A percentile compares a stretch with the other conserved stretches of the same genome.
Evolutionary conservation across 768 basidiomycete genomes (phyloP).

Genomic region (Suillus occidentalis): DNA sequence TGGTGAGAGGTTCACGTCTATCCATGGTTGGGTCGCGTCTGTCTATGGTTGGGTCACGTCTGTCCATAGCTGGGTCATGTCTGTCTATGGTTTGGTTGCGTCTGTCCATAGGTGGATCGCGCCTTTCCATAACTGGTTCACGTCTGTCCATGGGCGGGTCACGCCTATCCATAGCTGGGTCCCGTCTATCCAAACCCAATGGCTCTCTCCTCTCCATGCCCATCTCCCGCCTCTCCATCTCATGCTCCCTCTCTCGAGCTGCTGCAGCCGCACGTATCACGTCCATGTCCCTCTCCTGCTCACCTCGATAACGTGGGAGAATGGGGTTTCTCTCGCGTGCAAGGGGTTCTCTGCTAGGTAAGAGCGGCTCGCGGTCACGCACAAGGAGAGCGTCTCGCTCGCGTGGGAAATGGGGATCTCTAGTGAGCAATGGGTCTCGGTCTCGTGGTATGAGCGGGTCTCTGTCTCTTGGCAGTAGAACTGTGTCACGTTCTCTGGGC

Average conservation of each 20-base stretch:
- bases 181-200: background rate
- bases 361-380: background rate
- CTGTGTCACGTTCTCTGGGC: background rate
- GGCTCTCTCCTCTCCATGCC: constrained; percentile 1
- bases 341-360: background rate
- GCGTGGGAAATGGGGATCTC: constrained; percentile 4
- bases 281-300: constrained; percentile 7
- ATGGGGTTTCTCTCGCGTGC: background rate
- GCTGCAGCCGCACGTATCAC: background rate
- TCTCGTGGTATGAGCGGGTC: constrained; percentile 2
- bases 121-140: background rate
- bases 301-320: background rate
- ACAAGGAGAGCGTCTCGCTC: background rate
- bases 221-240: background rate
- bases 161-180: background rate
- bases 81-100: background rate
- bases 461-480: background rate
- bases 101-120: background rate
- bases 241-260: background rate
- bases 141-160: background rate
- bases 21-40: background rate
- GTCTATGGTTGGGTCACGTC: background rate
- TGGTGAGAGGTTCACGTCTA: background rate
- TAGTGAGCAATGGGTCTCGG: background rate
- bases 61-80: too few relatives aligned